Conservation (phyloP, 352 stramenopile species). For the Globisporangium solare region DNA sequence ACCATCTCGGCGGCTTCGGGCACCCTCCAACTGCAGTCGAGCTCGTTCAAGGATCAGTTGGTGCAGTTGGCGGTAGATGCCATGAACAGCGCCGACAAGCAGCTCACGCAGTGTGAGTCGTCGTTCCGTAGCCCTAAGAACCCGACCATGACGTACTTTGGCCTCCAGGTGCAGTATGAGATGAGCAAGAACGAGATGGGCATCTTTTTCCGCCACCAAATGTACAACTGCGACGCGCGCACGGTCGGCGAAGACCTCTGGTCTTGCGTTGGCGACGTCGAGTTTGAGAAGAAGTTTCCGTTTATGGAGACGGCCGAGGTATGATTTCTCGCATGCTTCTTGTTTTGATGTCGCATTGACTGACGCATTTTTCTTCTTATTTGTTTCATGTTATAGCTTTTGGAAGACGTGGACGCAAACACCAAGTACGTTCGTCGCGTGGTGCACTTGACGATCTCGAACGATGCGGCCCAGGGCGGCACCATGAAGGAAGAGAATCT, state of each 20-base stretch:
- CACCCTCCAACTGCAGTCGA: conserved; percentile 68
- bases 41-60: conserved; percentile 77
- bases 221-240: conserved; percentile 75
- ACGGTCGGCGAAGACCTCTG: conserved; percentile 75
- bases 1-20: conserved; percentile 53
- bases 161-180: conserved; percentile 85
- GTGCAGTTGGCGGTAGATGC: conserved; percentile 58
- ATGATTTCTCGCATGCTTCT: not conserved
- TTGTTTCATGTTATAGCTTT: conserved; percentile 23
- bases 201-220: conserved; percentile 83
- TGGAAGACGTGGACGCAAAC: conserved; percentile 69
- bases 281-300: conserved; percentile 81
- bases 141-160: conserved; percentile 88
- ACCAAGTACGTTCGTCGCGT: conserved; percentile 83
- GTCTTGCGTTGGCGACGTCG: conserved; percentile 57
- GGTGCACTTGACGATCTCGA: conserved; percentile 78
- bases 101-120: conserved; percentile 65
- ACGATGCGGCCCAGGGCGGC: conserved; percentile 53
- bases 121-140: conserved; percentile 81
- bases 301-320: conserved; percentile 73
- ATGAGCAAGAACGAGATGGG: conserved; percentile 85
- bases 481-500: conserved; percentile 85
- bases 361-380: not conserved
- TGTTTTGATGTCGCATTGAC: not conserved
- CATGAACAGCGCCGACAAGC: conserved; percentile 55